Percentiles rank a stretch among this genome's conserved stretches.
Conservation (phyloP, 192 early-diverging fungal species). For the Obelidium mucronatum region DNA sequence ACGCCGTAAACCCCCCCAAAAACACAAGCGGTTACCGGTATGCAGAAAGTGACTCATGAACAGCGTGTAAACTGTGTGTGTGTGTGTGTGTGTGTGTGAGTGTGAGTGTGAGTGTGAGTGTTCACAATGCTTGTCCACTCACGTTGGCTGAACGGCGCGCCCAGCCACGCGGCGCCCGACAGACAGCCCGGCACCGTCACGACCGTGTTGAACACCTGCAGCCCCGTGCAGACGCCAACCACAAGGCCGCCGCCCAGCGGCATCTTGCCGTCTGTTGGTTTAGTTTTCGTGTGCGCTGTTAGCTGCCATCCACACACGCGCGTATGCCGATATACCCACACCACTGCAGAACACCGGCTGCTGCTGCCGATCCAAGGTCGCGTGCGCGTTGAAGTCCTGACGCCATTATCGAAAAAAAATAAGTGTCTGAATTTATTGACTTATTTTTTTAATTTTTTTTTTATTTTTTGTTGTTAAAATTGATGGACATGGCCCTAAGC, state of each 20-base stretch:
- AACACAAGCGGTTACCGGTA: too few species aligned
- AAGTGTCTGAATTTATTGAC: background rate
- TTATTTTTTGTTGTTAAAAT: background rate
- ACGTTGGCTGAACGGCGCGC: constrained; percentile 9
- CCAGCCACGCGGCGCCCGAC: background rate
- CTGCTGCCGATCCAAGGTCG: constrained; percentile 18
- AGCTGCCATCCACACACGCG: too few species aligned
- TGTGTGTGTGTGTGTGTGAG: too few species aligned
- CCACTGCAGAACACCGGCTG: constrained; percentile 13
- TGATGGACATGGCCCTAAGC: background rate
- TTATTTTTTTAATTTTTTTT: background rate
- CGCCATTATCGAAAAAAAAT: background rate
- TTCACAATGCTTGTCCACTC: background rate
- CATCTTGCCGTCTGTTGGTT: constrained; percentile 21
- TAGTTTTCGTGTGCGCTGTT: too few species aligned
- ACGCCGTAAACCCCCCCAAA: too few species aligned
- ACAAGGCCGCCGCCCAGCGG: constrained; percentile 16
- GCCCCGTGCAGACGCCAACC: background rate
- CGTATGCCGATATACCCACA: constrained; percentile 8
- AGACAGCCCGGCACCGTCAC: constrained; percentile 22
- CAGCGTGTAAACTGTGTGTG: constrained; percentile 5
- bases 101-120: background rate
- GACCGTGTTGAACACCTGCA: background rate
- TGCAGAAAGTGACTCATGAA: constrained; percentile 31
- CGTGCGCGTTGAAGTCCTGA: constrained; percentile 3